Evolutionary conservation across 2,329 filamentous ascomycete species (phyloP).

Genomic region (Elsinoe arachidis): DNA sequence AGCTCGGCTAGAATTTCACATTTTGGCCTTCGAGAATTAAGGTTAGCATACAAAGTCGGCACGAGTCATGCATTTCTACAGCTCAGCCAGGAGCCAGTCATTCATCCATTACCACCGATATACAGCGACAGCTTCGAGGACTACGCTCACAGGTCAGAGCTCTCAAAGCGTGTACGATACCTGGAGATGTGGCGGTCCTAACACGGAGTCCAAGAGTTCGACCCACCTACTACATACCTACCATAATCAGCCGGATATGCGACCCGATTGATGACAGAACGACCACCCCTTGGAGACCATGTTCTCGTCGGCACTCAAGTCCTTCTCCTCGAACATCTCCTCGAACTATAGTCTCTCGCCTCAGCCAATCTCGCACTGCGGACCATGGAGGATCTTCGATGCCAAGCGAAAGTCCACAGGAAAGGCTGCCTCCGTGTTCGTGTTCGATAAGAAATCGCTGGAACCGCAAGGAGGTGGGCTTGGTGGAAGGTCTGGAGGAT

Average conservation of each 20-base stretch:
- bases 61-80: background rate
- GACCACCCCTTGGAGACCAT: conserved; percentile 43
- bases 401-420: conserved; percentile 93
- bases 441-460: conserved; percentile 83
- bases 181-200: too few species aligned
- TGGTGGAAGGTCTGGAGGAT: conserved; percentile 50
- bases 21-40: too few species aligned
- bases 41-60: background rate
- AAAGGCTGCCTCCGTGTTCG: conserved; percentile 81
- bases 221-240: too few species aligned
- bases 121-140: too few species aligned
- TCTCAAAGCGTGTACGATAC: too few species aligned
- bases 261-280: conserved; percentile 2
- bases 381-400: conserved; percentile 96
- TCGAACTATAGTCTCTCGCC: conserved; percentile 80
- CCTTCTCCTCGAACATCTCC: conserved; percentile 86
- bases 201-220: too few species aligned
- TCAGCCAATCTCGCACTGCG: conserved; percentile 67
- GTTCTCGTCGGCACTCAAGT: conserved; percentile 91
- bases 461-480: conserved; percentile 59
- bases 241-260: background rate
- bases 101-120: too few species aligned
- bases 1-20: too few species aligned
- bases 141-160: too few species aligned
- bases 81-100: too few species aligned